Evolutionary conservation across 2,329 filamentous ascomycete species (phyloP).

Genomic region (Beauveria rudraprayagi): DNA sequence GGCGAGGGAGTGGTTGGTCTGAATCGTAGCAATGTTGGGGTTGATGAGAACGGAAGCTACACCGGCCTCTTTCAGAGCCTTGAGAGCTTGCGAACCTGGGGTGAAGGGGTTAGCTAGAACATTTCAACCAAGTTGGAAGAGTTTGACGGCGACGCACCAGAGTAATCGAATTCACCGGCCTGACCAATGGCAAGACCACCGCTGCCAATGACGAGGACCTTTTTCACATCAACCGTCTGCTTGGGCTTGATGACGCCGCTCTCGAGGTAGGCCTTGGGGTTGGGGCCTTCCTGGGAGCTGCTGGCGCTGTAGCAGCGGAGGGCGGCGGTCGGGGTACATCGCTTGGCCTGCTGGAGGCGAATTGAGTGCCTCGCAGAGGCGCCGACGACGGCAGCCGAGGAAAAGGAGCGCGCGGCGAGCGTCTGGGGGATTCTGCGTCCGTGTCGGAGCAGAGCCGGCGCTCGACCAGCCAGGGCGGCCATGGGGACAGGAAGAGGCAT

Average conservation of each 20-base stretch:
- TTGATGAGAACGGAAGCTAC: constrained; percentile 91
- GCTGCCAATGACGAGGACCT: constrained; percentile 92
- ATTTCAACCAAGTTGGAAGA: constrained; percentile 5
- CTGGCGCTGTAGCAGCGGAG: constrained; percentile 33
- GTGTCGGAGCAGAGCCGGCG: constrained; percentile 50
- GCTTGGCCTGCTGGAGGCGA: constrained; percentile 30
- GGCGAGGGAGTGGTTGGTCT: constrained; percentile 91
- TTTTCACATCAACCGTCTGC: constrained; percentile 83
- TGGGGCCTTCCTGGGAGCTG: constrained; percentile 61
- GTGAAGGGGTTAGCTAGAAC: background rate
- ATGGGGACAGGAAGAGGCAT: constrained; percentile 34
- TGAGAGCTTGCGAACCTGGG: constrained; percentile 85
- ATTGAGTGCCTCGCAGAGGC: constrained; percentile 25
- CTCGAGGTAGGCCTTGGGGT: constrained; percentile 78
- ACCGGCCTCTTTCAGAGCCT: constrained; percentile 92
- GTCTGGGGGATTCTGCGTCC: constrained; percentile 40
- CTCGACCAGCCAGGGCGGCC: constrained; percentile 43
- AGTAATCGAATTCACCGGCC: constrained; percentile 98
- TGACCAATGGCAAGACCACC: constrained; percentile 95
- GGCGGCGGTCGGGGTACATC: constrained; percentile 40
- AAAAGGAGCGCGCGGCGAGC: constrained; percentile 37
- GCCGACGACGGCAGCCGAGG: constrained; percentile 26
- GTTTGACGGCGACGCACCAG: constrained; percentile 55
- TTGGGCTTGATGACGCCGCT: constrained; percentile 77
- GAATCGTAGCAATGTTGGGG: constrained; percentile 96